Percentiles rank a stretch among this genome's conserved stretches.
Evolutionary conservation across 352 stramenopile genomes (phyloP).

Genomic region (Phytopythium helicoides): DNA sequence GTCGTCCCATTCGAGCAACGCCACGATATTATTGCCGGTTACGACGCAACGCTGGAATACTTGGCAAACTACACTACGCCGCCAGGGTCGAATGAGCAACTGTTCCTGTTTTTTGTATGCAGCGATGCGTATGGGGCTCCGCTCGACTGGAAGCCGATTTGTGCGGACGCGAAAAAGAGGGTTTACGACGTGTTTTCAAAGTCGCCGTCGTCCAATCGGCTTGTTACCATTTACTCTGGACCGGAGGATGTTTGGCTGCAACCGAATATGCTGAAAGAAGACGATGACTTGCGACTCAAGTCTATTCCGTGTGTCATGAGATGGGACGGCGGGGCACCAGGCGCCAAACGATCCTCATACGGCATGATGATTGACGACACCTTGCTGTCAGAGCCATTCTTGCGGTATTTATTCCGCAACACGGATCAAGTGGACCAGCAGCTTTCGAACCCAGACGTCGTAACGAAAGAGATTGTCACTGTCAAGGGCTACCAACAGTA

Average conservation of each 20-base stretch:
- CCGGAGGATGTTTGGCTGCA: conserved; percentile 50
- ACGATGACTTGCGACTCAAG: conserved; percentile 62
- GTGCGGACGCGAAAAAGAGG: conserved; percentile 33
- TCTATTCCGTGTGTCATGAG: conserved; percentile 56
- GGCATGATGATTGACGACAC: conserved; percentile 48
- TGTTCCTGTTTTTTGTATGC: conserved; percentile 77
- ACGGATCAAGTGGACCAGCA: conserved; percentile 38
- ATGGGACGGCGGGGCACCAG: conserved; percentile 38
- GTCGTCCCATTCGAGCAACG: conserved; percentile 34
- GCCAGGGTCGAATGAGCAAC: conserved; percentile 20
- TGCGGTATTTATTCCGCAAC: conserved; percentile 71
- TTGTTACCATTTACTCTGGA: conserved; percentile 57
- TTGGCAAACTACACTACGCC: conserved; percentile 36
- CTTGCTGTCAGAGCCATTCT: conserved; percentile 46
- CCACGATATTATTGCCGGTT: conserved; percentile 44
- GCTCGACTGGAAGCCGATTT: conserved; percentile 55
- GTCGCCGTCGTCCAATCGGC: conserved; percentile 44
- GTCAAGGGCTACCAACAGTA: conserved; percentile 42
- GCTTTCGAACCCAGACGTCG: conserved; percentile 29
- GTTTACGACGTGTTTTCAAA: conserved; percentile 58
- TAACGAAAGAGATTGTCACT: conserved; percentile 56
- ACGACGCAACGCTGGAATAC: conserved; percentile 47
- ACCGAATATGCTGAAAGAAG: conserved; percentile 52
- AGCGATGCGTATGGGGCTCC: conserved; percentile 38
- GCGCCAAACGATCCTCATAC: conserved; percentile 43